These are phyloP conservation scores for Vigna mungo DNA, from an alignment of 306 rosid genomes.

Conservation along the genomic window DNA sequence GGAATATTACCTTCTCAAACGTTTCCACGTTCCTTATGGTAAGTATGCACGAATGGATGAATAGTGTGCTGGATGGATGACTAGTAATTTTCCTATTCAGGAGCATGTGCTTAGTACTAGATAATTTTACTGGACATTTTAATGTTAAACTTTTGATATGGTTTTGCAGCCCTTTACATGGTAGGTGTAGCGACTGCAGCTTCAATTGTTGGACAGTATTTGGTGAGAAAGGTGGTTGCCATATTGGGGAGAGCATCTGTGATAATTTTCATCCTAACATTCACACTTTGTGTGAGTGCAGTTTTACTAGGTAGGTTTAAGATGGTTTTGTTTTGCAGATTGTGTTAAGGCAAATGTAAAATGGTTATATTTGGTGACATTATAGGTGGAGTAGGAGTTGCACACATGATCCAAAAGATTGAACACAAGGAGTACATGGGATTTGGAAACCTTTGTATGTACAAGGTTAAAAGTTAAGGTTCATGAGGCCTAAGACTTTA, in stretches of 20 bases:
- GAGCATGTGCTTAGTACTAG: neutral
- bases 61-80: neutral
- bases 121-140: neutral
- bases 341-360: slow-evolving; percentile 53
- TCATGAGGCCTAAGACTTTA: neutral
- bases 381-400: neutral
- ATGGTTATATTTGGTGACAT: neutral
- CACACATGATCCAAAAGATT: neutral
- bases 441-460: neutral
- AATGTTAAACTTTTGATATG: neutral
- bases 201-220: slow-evolving; percentile 69
- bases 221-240: slow-evolving; percentile 67
- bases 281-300: slow-evolving; percentile 67
- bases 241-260: slow-evolving; percentile 69
- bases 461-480: neutral
- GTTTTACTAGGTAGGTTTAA: slow-evolving; percentile 42
- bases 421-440: neutral
- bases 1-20: slow-evolving; percentile 74
- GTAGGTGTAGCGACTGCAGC: slow-evolving; percentile 64
- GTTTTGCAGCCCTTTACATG: slow-evolving; percentile 66
- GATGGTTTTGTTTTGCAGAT: too few species aligned
- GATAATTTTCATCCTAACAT: slow-evolving; percentile 68
- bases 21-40: slow-evolving; percentile 78
- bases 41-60: slow-evolving; percentile 7
- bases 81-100: neutral